phyloP scores from a whole-genome alignment of 1,284 basidiomycete species.

The Golubevia pallescens region DNA sequence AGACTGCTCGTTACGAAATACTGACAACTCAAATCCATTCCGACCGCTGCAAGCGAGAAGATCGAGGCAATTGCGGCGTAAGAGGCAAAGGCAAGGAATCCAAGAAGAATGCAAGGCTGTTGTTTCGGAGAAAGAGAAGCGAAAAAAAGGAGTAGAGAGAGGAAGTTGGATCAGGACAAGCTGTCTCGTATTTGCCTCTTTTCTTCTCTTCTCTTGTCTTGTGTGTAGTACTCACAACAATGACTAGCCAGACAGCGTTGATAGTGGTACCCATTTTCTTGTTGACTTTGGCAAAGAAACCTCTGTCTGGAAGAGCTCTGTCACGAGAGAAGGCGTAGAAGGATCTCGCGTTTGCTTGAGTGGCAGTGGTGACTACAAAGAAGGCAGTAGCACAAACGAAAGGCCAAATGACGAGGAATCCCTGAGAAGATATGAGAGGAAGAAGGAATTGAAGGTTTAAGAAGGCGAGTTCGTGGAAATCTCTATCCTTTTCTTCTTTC shows the following conservation, averaged over 20 bases:
- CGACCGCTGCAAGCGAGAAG: slow-evolving; percentile 71
- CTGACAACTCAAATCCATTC: too few relatives aligned
- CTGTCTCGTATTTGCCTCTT: too few relatives aligned
- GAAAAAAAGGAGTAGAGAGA: too few relatives aligned
- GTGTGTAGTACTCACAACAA: too few relatives aligned
- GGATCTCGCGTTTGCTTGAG: slow-evolving; percentile 85
- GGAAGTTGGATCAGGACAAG: too few relatives aligned
- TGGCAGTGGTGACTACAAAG: slow-evolving; percentile 68
- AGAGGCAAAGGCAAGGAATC: slow-evolving; percentile 46
- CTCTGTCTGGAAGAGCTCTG: slow-evolving; percentile 78
- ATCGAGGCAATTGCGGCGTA: slow-evolving; percentile 48
- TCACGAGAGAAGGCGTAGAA: slow-evolving; percentile 90
- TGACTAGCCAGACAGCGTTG: slow-evolving; percentile 80
- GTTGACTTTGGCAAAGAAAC: slow-evolving; percentile 77
- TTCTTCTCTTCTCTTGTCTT: too few relatives aligned
- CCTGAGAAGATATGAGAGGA: slow-evolving; percentile 77
- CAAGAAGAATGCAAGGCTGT: slow-evolving; percentile 49
- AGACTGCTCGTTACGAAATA: too few relatives aligned
- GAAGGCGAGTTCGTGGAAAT: slow-evolving; percentile 1
- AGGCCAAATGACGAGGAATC: slow-evolving; percentile 74
- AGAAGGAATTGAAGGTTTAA: neutral
- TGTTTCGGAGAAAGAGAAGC: too few relatives aligned
- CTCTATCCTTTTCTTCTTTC: too few relatives aligned
- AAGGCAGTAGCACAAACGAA: slow-evolving; percentile 63
- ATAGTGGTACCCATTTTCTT: slow-evolving; percentile 76